Evolutionary conservation across 176 grass and related monocot species (phyloP).

Genomic region (Eragrostis nindensis): DNA sequence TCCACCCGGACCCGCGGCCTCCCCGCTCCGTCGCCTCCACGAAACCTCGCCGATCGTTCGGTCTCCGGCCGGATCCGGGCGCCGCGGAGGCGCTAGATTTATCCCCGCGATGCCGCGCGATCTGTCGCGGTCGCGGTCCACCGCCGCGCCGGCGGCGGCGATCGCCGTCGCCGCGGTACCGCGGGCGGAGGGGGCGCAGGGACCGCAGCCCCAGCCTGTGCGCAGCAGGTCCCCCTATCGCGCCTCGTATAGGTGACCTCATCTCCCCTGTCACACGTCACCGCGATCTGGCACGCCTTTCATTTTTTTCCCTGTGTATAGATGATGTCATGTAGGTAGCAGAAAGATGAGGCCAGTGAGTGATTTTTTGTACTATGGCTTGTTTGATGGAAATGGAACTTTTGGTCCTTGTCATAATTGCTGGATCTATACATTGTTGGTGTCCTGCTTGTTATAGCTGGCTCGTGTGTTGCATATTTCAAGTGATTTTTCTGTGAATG

Average conservation of each 20-base stretch:
- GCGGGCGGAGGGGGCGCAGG: slow-evolving; percentile 63
- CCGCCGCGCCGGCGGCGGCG: slow-evolving; percentile 67
- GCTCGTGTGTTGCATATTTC: not conserved
- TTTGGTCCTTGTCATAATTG: slow-evolving; percentile 2
- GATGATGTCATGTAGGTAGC: not conserved
- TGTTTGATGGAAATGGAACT: slow-evolving; percentile 33
- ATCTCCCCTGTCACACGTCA: slow-evolving; percentile 54
- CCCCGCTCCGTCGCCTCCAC: not conserved
- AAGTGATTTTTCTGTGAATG: not conserved
- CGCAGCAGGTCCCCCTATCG: slow-evolving; percentile 94
- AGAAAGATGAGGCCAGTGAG: slow-evolving; percentile 1
- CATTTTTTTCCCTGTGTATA: not conserved
- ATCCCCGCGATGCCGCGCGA: slow-evolving; percentile 59
- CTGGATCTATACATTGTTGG: slow-evolving; percentile 5
- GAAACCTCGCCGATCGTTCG: not conserved
- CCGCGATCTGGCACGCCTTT: slow-evolving; percentile 29
- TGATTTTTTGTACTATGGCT: slow-evolving; percentile 31
- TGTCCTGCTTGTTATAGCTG: not conserved
- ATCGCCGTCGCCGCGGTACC: slow-evolving; percentile 72
- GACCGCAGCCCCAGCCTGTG: slow-evolving; percentile 67
- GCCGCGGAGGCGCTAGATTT: not conserved
- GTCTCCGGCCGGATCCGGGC: not conserved
- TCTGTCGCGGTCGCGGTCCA: slow-evolving; percentile 71
- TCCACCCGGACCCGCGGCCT: slow-evolving; percentile 3
- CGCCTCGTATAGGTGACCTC: slow-evolving; percentile 87